phyloP scores from a whole-genome alignment of 139 green algal genomes.

The Nannochloris sp. region DNA sequence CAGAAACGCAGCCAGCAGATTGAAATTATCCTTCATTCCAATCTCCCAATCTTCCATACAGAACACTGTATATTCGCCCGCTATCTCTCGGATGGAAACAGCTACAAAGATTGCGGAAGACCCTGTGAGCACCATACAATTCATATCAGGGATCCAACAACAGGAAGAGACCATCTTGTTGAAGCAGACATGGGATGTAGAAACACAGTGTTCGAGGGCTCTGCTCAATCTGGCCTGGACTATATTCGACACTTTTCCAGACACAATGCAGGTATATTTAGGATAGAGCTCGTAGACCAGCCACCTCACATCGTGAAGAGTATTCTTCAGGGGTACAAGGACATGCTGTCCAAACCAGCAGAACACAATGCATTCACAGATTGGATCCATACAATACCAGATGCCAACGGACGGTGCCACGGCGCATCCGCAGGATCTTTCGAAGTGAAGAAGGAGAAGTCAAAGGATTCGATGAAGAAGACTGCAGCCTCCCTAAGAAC shows the following conservation, averaged over 20 bases:
- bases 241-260: constrained; percentile 14
- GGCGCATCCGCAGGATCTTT: constrained; percentile 45
- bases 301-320: constrained; percentile 34
- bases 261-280: constrained; percentile 18
- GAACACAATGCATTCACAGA: neutral
- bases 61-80: constrained; percentile 80
- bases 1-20: constrained; percentile 15
- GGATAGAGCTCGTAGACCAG: constrained; percentile 81
- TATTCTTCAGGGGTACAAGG: constrained; percentile 56
- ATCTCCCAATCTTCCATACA: constrained; percentile 85
- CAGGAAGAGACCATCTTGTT: constrained; percentile 68
- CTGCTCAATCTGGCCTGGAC: constrained; percentile 40
- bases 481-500: constrained; percentile 18
- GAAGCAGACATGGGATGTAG: constrained; percentile 75
- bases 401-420: constrained; percentile 38
- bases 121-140: constrained; percentile 69
- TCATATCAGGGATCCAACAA: constrained; percentile 55
- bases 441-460: constrained; percentile 24
- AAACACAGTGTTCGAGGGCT: constrained; percentile 83
- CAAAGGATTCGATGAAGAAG: constrained; percentile 20
- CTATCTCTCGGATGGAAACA: constrained; percentile 67
- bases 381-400: constrained; percentile 29
- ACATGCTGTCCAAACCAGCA: neutral
- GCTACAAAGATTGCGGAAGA: constrained; percentile 69
- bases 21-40: constrained; percentile 68